These are phyloP conservation scores for Saksenaea oblongispora DNA, from an alignment of 371 early-diverging fungal species.

Conservation along the genomic window DNA sequence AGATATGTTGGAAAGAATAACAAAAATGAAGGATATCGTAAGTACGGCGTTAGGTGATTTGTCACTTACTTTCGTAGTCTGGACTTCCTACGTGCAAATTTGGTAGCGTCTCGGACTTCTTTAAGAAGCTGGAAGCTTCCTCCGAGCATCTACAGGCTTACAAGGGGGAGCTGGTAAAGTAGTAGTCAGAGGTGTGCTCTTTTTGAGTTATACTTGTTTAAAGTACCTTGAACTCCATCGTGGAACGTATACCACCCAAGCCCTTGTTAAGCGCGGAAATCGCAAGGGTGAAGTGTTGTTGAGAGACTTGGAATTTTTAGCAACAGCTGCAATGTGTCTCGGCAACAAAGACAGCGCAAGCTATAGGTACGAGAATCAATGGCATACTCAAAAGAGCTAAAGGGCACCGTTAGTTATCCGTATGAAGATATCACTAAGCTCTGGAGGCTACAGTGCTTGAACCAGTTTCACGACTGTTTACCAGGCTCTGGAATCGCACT, in stretches of 20 bases:
- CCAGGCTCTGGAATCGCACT: constrained; percentile 92
- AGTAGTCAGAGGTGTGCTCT: neutral
- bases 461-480: constrained; percentile 96
- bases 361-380: constrained; percentile 11
- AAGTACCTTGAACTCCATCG: constrained; percentile 90
- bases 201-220: neutral
- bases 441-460: constrained; percentile 93
- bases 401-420: constrained; percentile 56
- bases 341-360: constrained; percentile 11
- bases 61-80: constrained; percentile 43
- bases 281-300: constrained; percentile 84
- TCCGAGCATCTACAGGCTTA: constrained; percentile 77
- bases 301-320: constrained; percentile 80
- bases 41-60: neutral
- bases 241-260: constrained; percentile 96
- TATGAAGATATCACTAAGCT: constrained; percentile 69
- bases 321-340: constrained; percentile 40
- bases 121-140: constrained; percentile 67
- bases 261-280: constrained; percentile 82
- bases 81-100: constrained; percentile 75
- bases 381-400: neutral
- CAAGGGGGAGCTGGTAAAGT: constrained; percentile 88
- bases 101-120: constrained; percentile 82
- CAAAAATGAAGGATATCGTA: constrained; percentile 73
- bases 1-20: constrained; percentile 85